These are phyloP conservation scores for Tylopilus rubrobrunneus DNA, from an alignment of 768 basidiomycete species.

Conservation along the genomic window DNA sequence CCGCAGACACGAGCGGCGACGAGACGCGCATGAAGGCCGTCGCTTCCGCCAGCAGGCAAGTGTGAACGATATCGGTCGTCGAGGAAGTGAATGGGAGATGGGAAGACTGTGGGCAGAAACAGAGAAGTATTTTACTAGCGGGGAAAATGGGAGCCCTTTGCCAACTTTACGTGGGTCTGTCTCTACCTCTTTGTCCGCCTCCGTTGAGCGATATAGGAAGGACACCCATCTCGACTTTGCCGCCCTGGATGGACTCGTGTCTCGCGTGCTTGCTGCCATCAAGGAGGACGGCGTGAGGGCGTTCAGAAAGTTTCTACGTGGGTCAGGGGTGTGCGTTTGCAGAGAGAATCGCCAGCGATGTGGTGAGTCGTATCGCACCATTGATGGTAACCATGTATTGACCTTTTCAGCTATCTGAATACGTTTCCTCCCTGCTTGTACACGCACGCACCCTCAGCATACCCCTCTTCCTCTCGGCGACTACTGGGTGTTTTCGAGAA, in stretches of 20 bases:
- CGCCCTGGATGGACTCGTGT: constrained; percentile 92
- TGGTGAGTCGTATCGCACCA: constrained; percentile 44
- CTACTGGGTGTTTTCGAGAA: too few species aligned
- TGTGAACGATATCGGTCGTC: background rate
- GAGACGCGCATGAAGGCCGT: constrained; percentile 78
- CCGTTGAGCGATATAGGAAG: constrained; percentile 32
- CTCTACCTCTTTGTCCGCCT: background rate
- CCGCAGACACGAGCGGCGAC: constrained; percentile 68
- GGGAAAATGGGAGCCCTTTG: constrained; percentile 71
- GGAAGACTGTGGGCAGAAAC: constrained; percentile 96
- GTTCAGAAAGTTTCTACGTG: constrained; percentile 79
- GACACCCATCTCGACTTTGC: constrained; percentile 73
- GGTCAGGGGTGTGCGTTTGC: constrained; percentile 76
- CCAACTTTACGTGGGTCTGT: constrained; percentile 70
- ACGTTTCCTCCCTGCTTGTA: too few species aligned
- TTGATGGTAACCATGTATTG: too few species aligned
- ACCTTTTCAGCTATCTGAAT: too few species aligned
- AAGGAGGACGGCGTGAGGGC: constrained; percentile 75
- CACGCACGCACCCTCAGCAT: too few species aligned
- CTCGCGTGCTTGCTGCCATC: constrained; percentile 58
- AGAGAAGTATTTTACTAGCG: constrained; percentile 90
- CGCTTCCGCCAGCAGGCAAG: constrained; percentile 41
- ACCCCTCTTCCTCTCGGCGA: too few species aligned
- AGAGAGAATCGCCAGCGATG: constrained; percentile 80
- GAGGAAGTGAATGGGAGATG: constrained; percentile 75